Percentiles rank a stretch among this genome's conserved stretches.
Conservation (phyloP, 2,329 filamentous ascomycete species). For the Canariomyces notabilis region DNA sequence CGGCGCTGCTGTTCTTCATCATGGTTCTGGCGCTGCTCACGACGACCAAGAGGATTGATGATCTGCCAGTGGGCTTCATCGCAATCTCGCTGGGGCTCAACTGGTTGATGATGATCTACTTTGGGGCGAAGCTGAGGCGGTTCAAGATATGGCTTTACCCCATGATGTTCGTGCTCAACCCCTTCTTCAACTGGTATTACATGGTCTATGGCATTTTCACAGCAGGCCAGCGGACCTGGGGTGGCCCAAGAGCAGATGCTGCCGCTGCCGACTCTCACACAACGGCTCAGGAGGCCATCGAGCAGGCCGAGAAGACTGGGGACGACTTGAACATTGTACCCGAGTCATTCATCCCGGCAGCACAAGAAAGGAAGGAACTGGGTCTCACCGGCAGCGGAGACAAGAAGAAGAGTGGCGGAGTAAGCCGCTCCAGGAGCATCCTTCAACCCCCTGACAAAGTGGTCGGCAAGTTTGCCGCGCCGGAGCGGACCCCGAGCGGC, state of each 20-base stretch:
- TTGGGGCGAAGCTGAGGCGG: constrained; percentile 76
- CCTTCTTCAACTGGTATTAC: constrained; percentile 97
- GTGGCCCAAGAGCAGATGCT: constrained; percentile 85
- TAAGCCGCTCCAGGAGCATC: constrained; percentile 48
- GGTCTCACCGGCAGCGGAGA: constrained; percentile 22
- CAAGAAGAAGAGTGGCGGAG: constrained; percentile 31
- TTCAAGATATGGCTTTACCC: constrained; percentile 96
- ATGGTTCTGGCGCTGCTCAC: constrained; percentile 82
- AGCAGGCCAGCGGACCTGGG: constrained; percentile 91
- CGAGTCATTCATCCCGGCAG: constrained; percentile 70
- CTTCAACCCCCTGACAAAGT: constrained; percentile 70
- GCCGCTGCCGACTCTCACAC: constrained; percentile 70
- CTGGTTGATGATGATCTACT: constrained; percentile 94
- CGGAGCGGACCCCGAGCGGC: constrained; percentile 61
- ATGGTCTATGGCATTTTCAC: constrained; percentile 98
- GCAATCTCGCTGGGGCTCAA: constrained; percentile 88
- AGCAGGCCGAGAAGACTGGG: constrained; percentile 69
- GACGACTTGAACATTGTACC: constrained; percentile 89
- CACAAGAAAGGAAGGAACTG: constrained; percentile 35
- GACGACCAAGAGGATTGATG: constrained; percentile 69
- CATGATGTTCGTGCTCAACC: constrained; percentile 90
- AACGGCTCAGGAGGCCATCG: constrained; percentile 77
- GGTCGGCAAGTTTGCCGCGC: constrained; percentile 72
- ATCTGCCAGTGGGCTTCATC: constrained; percentile 89
- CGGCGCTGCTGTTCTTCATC: constrained; percentile 88